Base-by-base conservation (phyloP, 2,329 filamentous ascomycete species). In the Aspergillus luchuensis region DNA sequence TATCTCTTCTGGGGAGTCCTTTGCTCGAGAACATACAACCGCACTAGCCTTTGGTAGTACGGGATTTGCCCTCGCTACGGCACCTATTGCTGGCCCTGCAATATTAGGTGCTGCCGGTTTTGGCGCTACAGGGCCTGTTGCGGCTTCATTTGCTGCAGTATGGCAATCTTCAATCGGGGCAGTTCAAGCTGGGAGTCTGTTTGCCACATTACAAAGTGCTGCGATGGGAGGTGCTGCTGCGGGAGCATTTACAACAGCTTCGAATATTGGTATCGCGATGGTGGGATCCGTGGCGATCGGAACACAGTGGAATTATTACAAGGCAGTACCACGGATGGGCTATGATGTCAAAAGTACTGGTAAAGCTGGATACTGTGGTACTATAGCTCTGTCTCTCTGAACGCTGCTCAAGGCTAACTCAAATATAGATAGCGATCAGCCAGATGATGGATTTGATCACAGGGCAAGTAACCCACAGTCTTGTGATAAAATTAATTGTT, bases 171-270 rank as follows among this genome's bases (percentile, higher is more conserved):
- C 38, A 47, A 33, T 60, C 15, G 47, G 58, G 8, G 33, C 15
- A 21, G 52, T 56, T 30, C 47, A 60, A 52, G 58, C 58, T 47
- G 47, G 58, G n/a, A 60, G 52, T 30, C 45, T 60, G 45, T 56
- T 60, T 52, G 23, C 58, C 19, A 60, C 33, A 23, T 17, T 60
- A 56, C 52, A 60, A 45, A 45, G 58, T 17, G 52, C 58, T 52
- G 58, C 38, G 28, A 60, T 60, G 36, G 52, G 52, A 51, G 52
- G 52, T 17, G 43, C 47, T 50, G 45, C 47, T 43, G 33, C 47
- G 11, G 55, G 47, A 21, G 23, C 1, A 50, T 57, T 57, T 15
- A 57, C 33, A 49, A 41, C 47, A 41, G 45, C 36, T 15, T 57
- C 36, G 4, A 57, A 57, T 51, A 43, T 57, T 51, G 33, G 55